A percentile compares a stretch with the other conserved stretches of the same genome.
Conservation (phyloP, 2,329 filamentous ascomycete genomes). For the Sporothrix schenckii region DNA sequence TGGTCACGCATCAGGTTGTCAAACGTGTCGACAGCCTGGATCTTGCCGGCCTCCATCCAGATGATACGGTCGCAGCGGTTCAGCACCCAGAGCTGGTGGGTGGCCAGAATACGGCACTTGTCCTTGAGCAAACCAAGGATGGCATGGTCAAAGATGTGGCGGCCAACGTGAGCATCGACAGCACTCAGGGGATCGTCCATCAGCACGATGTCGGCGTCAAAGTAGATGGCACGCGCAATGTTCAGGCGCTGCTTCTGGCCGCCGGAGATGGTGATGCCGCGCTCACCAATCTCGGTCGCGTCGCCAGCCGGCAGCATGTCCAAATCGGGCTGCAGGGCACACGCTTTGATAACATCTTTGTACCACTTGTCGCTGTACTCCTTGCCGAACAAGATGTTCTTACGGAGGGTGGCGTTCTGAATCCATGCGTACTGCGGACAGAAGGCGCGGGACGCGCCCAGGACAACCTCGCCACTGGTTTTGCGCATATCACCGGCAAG, state of each 20-base stretch:
- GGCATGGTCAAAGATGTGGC: conserved; percentile 87
- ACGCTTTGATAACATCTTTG: conserved; percentile 79
- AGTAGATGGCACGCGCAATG: conserved; percentile 81
- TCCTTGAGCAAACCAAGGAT: conserved; percentile 85
- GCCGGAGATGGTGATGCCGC: conserved; percentile 92
- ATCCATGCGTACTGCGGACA: conserved; percentile 99
- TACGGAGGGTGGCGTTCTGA: conserved; percentile 81
- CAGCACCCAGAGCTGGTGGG: conserved; percentile 92
- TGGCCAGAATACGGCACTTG: conserved; percentile 89
- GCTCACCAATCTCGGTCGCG: conserved; percentile 88
- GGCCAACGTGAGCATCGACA: conserved; percentile 70
- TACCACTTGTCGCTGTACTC: conserved; percentile 78
- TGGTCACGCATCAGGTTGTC: conserved; percentile 81
- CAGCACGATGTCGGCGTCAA: conserved; percentile 67
- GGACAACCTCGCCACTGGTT: conserved; percentile 70
- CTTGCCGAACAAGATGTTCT: conserved; percentile 92
- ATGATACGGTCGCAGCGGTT: conserved; percentile 89
- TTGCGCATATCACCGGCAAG: conserved; percentile 93
- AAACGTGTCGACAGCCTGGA: conserved; percentile 86
- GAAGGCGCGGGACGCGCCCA: conserved; percentile 82
- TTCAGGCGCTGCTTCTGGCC: conserved; percentile 95
- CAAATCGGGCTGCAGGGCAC: conserved; percentile 80
- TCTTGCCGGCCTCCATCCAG: conserved; percentile 84
- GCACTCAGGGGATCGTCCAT: conserved; percentile 72
- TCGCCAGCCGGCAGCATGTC: conserved; percentile 93